A percentile compares a stretch with the other conserved stretches of the same genome.
phyloP scores from a whole-genome alignment of 371 early-diverging fungal genomes.

The Actinomortierella ambigua region DNA sequence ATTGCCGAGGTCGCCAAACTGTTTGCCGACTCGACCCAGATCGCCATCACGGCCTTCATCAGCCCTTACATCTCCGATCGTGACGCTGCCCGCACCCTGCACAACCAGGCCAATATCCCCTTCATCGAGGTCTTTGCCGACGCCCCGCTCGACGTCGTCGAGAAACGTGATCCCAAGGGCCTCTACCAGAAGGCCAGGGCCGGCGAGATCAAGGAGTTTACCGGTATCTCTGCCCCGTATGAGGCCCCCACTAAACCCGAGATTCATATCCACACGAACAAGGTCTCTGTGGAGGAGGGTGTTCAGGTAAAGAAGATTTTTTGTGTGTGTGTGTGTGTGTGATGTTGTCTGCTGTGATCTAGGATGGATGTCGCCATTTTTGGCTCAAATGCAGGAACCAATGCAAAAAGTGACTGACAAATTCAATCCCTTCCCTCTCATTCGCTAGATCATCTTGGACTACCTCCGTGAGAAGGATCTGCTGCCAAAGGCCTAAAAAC shows the following conservation, averaged over 20 bases:
- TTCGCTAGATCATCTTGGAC: conserved; percentile 27
- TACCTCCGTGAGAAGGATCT: conserved; percentile 36
- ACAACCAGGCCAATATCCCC: conserved; percentile 74
- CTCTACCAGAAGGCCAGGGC: conserved; percentile 94
- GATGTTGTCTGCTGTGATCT: not conserved
- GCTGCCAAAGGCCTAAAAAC: conserved; percentile 20
- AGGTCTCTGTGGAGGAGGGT: conserved; percentile 72
- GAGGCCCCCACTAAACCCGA: conserved; percentile 87
- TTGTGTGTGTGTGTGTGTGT: not conserved
- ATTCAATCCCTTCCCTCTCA: too few relatives aligned
- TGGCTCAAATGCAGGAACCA: too few relatives aligned
- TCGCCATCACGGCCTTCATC: conserved; percentile 91
- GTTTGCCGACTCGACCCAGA: conserved; percentile 83
- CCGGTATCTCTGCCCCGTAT: conserved; percentile 93
- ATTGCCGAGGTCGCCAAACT: conserved; percentile 91
- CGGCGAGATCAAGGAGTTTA: conserved; percentile 93
- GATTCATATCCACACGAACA: conserved; percentile 81
- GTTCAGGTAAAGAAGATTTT: conserved; percentile 49
- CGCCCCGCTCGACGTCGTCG: conserved; percentile 86
- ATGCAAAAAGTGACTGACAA: too few relatives aligned
- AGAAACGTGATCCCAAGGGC: conserved; percentile 94
- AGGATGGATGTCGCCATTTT: not conserved
- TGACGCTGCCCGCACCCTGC: conserved; percentile 78
- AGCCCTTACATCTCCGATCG: conserved; percentile 88
- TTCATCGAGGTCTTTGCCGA: conserved; percentile 89